Base-by-base conservation (phyloP, 2,329 filamentous ascomycete species). In the Fusarium equiseti region DNA sequence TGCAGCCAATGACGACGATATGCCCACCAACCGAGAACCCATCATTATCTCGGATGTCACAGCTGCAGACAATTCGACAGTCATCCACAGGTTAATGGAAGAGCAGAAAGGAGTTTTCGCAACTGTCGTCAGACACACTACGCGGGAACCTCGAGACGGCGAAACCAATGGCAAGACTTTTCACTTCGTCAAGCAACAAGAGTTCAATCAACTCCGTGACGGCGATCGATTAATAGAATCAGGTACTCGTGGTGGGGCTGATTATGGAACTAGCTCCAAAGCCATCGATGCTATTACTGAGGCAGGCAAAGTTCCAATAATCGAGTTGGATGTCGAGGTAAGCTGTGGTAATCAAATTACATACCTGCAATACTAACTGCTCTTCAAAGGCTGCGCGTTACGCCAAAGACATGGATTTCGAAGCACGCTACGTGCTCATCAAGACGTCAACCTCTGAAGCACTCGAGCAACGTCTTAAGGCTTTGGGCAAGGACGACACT, bases 31-130 rank as follows among this genome's bases (percentile, higher is more conserved):
- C 70, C 81, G 78, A 51, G 82, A 82, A 6, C 81, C 87, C 8
- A 88, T 95, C 66, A 87, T 95, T 67, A 83, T 96, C 67, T 89
- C 89, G 11, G 92, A 91, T 5, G 88, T 90, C 8, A 84, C 83
- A 8, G 87, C 87, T 57, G 83, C 85, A 11, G 90, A 89, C 46
- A 92, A 91, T 77, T 87, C 88, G 18, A 88, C 87, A 3, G 81
- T 95, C 45, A 81, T 91, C 56, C 86, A 86, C 61, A 86, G 87
- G 68, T 85, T 96, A 18, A 81, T 91, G 70, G 86, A 89, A 29
- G 85, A 87, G 59, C 88, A 89, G 77, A 88, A 88, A 9, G 87
- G 88, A 54, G 88, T 89, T 22, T 94, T 95, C 74, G 89, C 86
- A 22, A 81, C 80, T 50, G 87, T 89, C 12, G 79, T 85, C 16